Conservation (phyloP, 345 rosid species). For the Toxicodendron radicans region DNA sequence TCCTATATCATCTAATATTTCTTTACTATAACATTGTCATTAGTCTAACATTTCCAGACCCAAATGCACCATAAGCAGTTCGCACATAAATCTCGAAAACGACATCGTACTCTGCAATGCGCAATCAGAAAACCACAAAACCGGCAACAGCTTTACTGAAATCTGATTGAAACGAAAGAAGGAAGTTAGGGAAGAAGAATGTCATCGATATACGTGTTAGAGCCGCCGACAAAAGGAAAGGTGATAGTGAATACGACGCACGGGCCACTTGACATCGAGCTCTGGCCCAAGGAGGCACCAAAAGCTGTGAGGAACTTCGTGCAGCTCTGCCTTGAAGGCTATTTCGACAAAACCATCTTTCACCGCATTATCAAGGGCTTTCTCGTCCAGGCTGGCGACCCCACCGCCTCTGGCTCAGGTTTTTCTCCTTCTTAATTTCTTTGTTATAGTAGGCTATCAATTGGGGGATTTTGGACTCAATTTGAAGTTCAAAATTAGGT, state of each 20-base stretch:
- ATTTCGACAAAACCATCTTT: conserved; percentile 79
- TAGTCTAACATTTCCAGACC: no score
- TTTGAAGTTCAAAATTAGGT: background rate
- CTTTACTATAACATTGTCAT: no score
- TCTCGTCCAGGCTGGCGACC: conserved; percentile 88
- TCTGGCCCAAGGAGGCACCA: conserved; percentile 96
- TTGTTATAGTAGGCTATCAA: background rate
- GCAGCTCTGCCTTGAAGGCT: conserved; percentile 91
- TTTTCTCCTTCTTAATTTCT: background rate
- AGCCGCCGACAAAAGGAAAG: conserved; percentile 95
- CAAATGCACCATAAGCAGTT: no score
- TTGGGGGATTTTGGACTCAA: background rate
- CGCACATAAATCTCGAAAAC: no score
- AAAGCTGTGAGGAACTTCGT: conserved; percentile 93
- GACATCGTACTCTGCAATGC: background rate
- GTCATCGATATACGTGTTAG: conserved; percentile 88
- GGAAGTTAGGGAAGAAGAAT: conserved; percentile 31
- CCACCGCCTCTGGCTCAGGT: conserved; percentile 91
- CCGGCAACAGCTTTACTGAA: background rate
- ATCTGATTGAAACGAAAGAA: conserved; percentile 1
- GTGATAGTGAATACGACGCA: conserved; percentile 74
- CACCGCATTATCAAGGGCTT: conserved; percentile 93
- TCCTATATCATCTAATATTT: no score
- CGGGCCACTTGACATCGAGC: conserved; percentile 88
- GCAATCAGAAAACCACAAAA: background rate